phyloP scores from a whole-genome alignment of 2,329 filamentous ascomycete genomes.

The Xylaria sp. region DNA sequence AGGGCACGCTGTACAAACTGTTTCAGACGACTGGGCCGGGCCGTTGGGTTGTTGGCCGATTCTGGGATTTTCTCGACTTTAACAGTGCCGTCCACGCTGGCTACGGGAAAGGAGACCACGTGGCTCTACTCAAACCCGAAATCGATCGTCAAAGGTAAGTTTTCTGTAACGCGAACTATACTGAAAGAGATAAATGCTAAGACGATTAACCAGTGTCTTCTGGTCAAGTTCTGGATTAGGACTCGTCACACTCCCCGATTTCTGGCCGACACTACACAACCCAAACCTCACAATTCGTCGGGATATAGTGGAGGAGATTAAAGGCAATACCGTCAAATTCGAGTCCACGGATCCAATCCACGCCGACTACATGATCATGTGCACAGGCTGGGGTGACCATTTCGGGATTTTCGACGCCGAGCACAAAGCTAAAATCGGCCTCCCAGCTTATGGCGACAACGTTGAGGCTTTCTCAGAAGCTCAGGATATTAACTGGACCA shows the following conservation, averaged over 20 bases:
- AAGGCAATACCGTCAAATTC: slow-evolving; percentile 37
- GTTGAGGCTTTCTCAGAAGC: slow-evolving; percentile 5
- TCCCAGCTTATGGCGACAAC: slow-evolving; percentile 37
- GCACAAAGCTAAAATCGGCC: slow-evolving; percentile 40
- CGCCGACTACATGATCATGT: slow-evolving; percentile 45
- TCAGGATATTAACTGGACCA: slow-evolving; percentile 39
- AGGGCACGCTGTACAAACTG: slow-evolving; percentile 36
- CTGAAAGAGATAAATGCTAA: slow-evolving; percentile 18
- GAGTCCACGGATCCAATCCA: slow-evolving; percentile 30
- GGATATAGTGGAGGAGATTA: slow-evolving; percentile 34
- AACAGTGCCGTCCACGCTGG: slow-evolving; percentile 40
- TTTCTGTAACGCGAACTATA: neutral
- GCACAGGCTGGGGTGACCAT: slow-evolving; percentile 47
- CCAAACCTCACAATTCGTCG: slow-evolving; percentile 37
- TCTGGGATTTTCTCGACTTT: slow-evolving; percentile 42
- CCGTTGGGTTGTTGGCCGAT: slow-evolving; percentile 38
- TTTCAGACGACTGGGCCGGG: slow-evolving; percentile 37
- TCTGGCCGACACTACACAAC: slow-evolving; percentile 43
- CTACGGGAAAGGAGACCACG: slow-evolving; percentile 40
- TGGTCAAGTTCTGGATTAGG: slow-evolving; percentile 44
- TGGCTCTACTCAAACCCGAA: slow-evolving; percentile 39
- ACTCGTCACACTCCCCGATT: slow-evolving; percentile 40
- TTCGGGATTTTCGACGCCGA: slow-evolving; percentile 44
- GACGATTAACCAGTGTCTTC: slow-evolving; percentile 37
- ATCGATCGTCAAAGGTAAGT: slow-evolving; percentile 44